Conservation (phyloP, 495 filamentous ascomycete genomes). For the Talaromyces wortmannii region DNA sequence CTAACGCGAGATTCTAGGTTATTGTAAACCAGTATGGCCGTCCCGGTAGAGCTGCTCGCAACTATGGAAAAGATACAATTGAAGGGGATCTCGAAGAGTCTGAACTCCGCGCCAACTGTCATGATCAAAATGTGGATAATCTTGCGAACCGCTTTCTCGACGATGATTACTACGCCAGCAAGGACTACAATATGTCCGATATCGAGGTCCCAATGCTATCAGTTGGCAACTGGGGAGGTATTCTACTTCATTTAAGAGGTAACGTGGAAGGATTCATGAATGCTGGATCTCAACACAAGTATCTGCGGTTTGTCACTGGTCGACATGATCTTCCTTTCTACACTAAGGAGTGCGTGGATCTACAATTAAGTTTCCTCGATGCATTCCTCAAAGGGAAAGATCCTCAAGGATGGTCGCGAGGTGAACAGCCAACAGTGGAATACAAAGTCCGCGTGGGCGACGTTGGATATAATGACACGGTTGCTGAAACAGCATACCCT, state of each 20-base stretch:
- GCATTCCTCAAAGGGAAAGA: constrained; percentile 64
- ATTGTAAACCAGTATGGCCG: constrained; percentile 58
- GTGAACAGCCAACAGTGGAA: constrained; percentile 19
- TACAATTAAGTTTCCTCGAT: constrained; percentile 59
- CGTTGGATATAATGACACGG: constrained; percentile 54
- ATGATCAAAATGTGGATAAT: constrained; percentile 57
- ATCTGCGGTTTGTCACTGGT: constrained; percentile 59
- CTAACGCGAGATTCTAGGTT: background rate
- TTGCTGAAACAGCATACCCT: constrained; percentile 41
- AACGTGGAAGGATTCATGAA: constrained; percentile 57
- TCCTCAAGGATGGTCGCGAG: constrained; percentile 45
- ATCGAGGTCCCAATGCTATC: constrained; percentile 55
- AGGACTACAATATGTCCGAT: constrained; percentile 53
- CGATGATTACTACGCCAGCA: constrained; percentile 53
- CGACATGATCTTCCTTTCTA: constrained; percentile 69
- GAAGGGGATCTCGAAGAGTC: constrained; percentile 50
- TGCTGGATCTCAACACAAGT: constrained; percentile 56
- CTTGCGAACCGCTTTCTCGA: constrained; percentile 45
- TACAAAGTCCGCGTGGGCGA: constrained; percentile 55
- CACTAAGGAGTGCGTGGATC: constrained; percentile 54
- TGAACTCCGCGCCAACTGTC: constrained; percentile 38
- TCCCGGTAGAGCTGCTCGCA: constrained; percentile 20
- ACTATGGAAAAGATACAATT: constrained; percentile 47
- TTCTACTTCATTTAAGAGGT: constrained; percentile 54
- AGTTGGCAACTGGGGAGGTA: constrained; percentile 63